Conservation (phyloP, 2,329 filamentous ascomycete genomes). For the Diaporthe caulivora region DNA sequence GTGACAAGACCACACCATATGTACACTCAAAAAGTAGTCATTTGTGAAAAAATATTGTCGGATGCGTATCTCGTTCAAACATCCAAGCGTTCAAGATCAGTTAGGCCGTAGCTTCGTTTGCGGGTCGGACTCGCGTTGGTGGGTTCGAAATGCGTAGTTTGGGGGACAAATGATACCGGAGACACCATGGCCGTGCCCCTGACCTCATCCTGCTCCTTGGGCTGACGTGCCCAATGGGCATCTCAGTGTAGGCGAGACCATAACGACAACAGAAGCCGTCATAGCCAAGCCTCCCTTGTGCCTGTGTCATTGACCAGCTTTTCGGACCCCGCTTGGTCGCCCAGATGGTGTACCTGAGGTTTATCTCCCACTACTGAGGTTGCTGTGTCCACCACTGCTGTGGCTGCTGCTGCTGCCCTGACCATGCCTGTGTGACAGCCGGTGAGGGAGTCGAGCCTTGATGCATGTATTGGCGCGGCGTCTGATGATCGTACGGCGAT, state of each 20-base stretch:
- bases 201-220: neutral
- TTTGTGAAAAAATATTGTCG: conserved; percentile 1
- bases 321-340: neutral
- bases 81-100: conserved; percentile 22
- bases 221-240: neutral
- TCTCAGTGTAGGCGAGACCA: neutral
- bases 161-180: neutral
- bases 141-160: neutral
- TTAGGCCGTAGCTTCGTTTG: conserved; percentile 26
- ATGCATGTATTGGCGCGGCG: conserved; percentile 76
- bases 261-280: neutral
- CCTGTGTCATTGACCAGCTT: neutral
- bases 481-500: conserved; percentile 72
- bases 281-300: too few relatives aligned
- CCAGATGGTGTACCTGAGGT: neutral
- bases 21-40: conserved; percentile 20
- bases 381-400: conserved; percentile 69
- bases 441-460: conserved; percentile 65
- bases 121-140: neutral
- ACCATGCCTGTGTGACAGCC: conserved; percentile 65
- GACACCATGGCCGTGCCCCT: neutral
- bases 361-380: conserved; percentile 53
- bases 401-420: conserved; percentile 72
- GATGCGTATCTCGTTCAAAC: conserved; percentile 26
- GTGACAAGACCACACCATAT: conserved; percentile 24